Percentiles rank a stretch among this genome's conserved stretches.
phyloP scores from a whole-genome alignment of 108 stramenopile genomes.

The Nitzschia sp. region DNA sequence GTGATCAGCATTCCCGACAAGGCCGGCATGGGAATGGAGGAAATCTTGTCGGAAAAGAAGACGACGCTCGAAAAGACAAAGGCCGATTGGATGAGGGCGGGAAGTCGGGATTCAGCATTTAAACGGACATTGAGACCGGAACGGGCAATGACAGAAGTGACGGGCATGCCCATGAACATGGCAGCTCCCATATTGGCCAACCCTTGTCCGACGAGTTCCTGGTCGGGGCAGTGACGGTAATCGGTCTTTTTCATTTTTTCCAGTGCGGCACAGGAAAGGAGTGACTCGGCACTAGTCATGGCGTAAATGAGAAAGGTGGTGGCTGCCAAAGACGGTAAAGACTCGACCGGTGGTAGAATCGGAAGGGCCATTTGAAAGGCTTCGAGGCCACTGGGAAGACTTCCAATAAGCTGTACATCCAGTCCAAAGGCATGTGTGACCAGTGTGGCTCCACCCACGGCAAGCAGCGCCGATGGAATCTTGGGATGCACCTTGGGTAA shows the following conservation, averaged over 20 bases:
- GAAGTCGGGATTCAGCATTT: conserved; percentile 30
- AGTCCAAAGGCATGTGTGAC: conserved; percentile 32
- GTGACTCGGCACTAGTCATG: conserved; percentile 42
- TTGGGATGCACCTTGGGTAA: conserved; percentile 34
- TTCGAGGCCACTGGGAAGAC: conserved; percentile 26
- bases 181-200: conserved; percentile 37
- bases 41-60: conserved; percentile 23
- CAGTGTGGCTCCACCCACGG: conserved; percentile 31
- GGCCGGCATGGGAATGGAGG: conserved; percentile 35
- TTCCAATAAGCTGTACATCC: conserved; percentile 26
- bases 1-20: conserved; percentile 29
- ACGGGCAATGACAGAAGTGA: conserved; percentile 44
- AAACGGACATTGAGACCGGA: conserved; percentile 36
- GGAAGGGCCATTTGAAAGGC: conserved; percentile 33
- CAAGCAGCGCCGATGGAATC: conserved; percentile 33
- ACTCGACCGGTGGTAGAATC: conserved; percentile 14
- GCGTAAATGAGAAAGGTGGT: conserved; percentile 39
- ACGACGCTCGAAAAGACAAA: conserved; percentile 40
- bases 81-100: conserved; percentile 33
- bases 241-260: conserved; percentile 48
- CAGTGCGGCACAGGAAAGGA: conserved; percentile 34
- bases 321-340: conserved; percentile 20
- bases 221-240: conserved; percentile 38
- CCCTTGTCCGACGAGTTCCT: conserved; percentile 45
- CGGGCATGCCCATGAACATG: conserved; percentile 42